Percentiles rank a stretch among this genome's conserved stretches.
Evolutionary conservation across 164 flowering plant genomes (phyloP).

Genomic region (Vitis labrusca): DNA sequence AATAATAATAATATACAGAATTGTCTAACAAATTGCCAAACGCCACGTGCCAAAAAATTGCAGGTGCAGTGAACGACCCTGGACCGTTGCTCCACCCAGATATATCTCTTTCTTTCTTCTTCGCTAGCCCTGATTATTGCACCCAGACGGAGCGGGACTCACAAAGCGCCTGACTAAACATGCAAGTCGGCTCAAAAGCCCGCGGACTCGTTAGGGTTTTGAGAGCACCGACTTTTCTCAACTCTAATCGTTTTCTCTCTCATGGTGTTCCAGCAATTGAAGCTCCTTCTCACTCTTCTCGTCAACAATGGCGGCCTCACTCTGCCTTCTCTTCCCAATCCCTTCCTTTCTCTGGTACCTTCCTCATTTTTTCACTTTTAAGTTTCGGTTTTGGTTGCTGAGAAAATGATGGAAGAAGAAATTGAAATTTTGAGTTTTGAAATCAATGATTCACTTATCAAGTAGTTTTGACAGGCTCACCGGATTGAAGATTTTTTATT

Average conservation of each 20-base stretch:
- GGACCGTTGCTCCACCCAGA: not conserved
- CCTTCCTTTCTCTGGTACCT: slow-evolving; percentile 12
- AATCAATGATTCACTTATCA: too few species aligned
- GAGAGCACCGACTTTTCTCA: slow-evolving; percentile 19
- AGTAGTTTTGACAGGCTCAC: too few species aligned
- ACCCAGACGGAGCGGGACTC: not conserved
- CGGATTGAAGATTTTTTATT: too few species aligned
- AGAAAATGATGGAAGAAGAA: not conserved
- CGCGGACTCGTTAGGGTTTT: slow-evolving; percentile 39
- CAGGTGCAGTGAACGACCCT: slow-evolving; percentile 2
- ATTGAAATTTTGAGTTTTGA: too few species aligned
- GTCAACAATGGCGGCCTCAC: slow-evolving; percentile 17
- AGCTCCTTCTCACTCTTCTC: slow-evolving; percentile 5
- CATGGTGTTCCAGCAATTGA: slow-evolving; percentile 10
- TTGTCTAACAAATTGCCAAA: too few species aligned
- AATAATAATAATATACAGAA: too few species aligned
- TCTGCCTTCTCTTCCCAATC: slow-evolving; percentile 6
- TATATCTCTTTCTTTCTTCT: not conserved
- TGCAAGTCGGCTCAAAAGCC: slow-evolving; percentile 24
- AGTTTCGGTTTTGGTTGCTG: not conserved
- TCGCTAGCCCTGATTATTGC: slow-evolving; percentile 15
- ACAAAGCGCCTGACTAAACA: too few species aligned
- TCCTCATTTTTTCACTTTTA: not conserved
- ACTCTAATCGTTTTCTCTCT: slow-evolving; percentile 23
- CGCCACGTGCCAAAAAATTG: not conserved